Conservation (phyloP, 306 rosid species). For the Gastrolobium villosum region DNA sequence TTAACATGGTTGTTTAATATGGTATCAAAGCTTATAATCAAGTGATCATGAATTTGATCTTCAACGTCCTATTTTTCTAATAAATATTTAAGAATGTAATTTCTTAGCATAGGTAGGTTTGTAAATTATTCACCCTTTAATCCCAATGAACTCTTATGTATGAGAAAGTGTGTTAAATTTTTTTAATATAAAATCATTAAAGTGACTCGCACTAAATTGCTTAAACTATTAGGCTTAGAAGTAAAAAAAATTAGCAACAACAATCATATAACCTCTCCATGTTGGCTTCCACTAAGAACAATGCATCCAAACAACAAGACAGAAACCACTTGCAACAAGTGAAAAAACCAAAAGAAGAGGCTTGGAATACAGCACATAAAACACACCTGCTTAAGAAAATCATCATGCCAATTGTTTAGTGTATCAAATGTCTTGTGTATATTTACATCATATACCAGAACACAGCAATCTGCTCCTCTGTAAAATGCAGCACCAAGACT, state of each 20-base stretch:
- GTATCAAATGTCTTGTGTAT: conserved; percentile 70
- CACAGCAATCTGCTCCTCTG: conserved; percentile 96
- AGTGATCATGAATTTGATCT: too few relatives aligned
- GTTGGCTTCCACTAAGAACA: background rate
- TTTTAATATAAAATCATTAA: too few relatives aligned
- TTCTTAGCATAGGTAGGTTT: too few relatives aligned
- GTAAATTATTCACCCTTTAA: too few relatives aligned
- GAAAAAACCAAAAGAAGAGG: background rate
- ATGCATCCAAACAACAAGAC: background rate
- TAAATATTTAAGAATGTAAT: too few relatives aligned
- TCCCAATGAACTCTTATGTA: too few relatives aligned
- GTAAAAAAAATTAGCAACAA: background rate
- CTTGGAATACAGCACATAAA: background rate
- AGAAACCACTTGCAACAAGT: background rate
- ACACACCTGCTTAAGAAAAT: conserved; percentile 86
- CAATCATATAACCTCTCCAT: background rate
- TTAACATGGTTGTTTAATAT: too few relatives aligned
- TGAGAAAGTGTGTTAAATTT: too few relatives aligned
- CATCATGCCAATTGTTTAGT: conserved; percentile 84
- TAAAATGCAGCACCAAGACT: conserved; percentile 90
- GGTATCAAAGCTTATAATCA: too few relatives aligned
- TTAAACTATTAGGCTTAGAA: too few relatives aligned
- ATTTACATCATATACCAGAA: conserved; percentile 88
- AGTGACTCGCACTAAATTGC: too few relatives aligned
- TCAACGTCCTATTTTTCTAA: too few relatives aligned